phyloP scores from a whole-genome alignment of 768 basidiomycete genomes.

The Trametes elegans region DNA sequence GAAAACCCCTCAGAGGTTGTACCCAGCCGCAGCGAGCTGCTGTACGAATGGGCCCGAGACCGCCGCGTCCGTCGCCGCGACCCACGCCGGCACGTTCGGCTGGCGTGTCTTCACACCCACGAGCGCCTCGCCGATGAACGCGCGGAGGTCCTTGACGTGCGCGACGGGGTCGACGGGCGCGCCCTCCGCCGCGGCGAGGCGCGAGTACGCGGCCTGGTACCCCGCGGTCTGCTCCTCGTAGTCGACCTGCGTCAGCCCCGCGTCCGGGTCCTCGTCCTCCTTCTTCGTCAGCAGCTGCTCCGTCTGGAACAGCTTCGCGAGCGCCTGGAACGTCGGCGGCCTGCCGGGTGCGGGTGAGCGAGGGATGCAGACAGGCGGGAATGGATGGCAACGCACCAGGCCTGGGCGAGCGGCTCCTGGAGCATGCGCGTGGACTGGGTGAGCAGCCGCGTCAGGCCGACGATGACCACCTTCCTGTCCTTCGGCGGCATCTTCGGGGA shows the following conservation, averaged over 20 bases:
- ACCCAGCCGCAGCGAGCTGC: slow-evolving; percentile 17
- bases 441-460: slow-evolving; percentile 78
- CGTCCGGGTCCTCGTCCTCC: slow-evolving; percentile 47
- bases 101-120: slow-evolving; percentile 17
- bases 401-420: slow-evolving; percentile 54
- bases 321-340: slow-evolving; percentile 64
- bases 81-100: slow-evolving; percentile 16
- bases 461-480: slow-evolving; percentile 81
- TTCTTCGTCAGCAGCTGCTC: slow-evolving; percentile 62
- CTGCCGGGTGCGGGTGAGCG: slow-evolving; percentile 39
- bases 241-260: slow-evolving; percentile 74
- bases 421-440: slow-evolving; percentile 73
- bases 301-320: slow-evolving; percentile 75
- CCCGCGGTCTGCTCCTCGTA: slow-evolving; percentile 87
- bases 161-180: slow-evolving; percentile 36
- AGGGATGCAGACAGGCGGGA: background rate
- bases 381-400: slow-evolving; percentile 50
- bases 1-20: slow-evolving; percentile 10
- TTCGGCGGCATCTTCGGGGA: slow-evolving; percentile 75
- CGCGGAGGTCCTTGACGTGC: slow-evolving; percentile 28
- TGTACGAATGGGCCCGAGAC: slow-evolving; percentile 24
- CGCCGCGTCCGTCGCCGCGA: slow-evolving; percentile 16
- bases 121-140: slow-evolving; percentile 28
- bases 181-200: slow-evolving; percentile 65
- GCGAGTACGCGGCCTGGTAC: slow-evolving; percentile 93